Evolutionary conservation across 352 stramenopile species (phyloP), one percentile per base, ranked within the genome.

Genomic region (Ophiocytium majus): DNA sequence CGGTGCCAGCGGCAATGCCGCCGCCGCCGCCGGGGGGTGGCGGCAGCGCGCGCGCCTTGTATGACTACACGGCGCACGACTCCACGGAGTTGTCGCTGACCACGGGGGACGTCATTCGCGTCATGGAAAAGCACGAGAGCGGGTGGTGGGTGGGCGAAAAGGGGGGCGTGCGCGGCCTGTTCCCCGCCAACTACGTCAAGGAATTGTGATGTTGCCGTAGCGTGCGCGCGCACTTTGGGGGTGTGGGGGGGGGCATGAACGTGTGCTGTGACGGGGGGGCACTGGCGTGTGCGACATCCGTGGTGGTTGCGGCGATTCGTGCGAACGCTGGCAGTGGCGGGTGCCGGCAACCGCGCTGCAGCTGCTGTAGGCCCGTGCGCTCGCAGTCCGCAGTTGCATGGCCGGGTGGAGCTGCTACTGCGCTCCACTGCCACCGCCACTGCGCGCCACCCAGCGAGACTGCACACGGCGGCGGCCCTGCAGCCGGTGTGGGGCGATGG

Each of bases 161-260:
- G 33, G 83, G 49, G 34, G 82, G 50, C 19, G 76, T 66, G 0
- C 74, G 82, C 17, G 83, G 83, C 5, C 83, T 86, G 0, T 86
- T 86, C 83, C 83, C 83, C 32, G 79, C 83, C 79, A 86, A 86
- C 43, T 86, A 86, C 80, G 83, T 86, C n/a, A 78, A 80, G 32
- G 35, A 43, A 78, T 43, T 78, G 32, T 78, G 35, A 78, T 5
- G 14, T 5, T 5, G 66, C n/a, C n/a, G n/a, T n/a, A n/a, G n/a
- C n/a, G n/a, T n/a, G n/a, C n/a, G n/a, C n/a, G n/a, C n/a, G n/a
- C n/a, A n/a, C n/a, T n/a, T n/a, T n/a, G n/a, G 35, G 66, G 66
- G 66, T 78, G 35, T 5, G 32, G 66, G 66, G 32, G 66, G 35
- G 66, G 14, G 35, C 5, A 14, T 5, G 5, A 78, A 14, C 66